Evolutionary conservation across 2,329 filamentous ascomycete genomes (phyloP).

Genomic region (Bipolaris bicolor): DNA sequence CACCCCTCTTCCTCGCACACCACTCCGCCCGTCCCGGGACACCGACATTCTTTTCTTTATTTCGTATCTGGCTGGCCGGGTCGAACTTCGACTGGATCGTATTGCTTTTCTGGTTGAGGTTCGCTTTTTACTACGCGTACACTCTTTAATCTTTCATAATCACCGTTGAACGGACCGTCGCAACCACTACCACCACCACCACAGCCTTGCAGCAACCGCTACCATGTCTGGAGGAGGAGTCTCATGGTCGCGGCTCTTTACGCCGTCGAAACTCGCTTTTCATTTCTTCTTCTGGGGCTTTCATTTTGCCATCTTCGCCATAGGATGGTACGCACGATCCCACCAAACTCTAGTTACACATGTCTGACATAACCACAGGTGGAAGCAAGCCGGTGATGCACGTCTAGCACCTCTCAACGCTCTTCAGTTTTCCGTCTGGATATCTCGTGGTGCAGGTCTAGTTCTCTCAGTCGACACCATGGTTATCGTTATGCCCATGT

Average conservation of each 20-base stretch:
- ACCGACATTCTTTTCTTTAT: conserved; percentile 48
- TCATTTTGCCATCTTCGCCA: conserved; percentile 79
- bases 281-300: conserved; percentile 81
- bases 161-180: conserved; percentile 38
- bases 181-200: background rate
- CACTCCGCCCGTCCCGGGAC: conserved; percentile 40
- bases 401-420: conserved; percentile 79
- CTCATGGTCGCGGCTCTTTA: conserved; percentile 54
- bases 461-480: conserved; percentile 83
- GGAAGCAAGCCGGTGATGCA: conserved; percentile 72
- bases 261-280: conserved; percentile 74
- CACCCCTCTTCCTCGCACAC: conserved; percentile 35
- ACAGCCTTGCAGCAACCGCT: background rate
- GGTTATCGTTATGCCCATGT: conserved; percentile 92
- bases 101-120: conserved; percentile 38
- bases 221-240: conserved; percentile 23
- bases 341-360: conserved; percentile 23
- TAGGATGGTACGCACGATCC: conserved; percentile 74
- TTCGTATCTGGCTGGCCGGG: conserved; percentile 53
- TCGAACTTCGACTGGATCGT: conserved; percentile 47
- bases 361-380: conserved; percentile 61
- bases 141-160: conserved; percentile 46
- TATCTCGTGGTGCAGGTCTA: conserved; percentile 90
- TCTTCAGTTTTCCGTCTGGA: conserved; percentile 89
- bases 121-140: conserved; percentile 40